Conservation (phyloP, 2,329 filamentous ascomycete genomes). For the Myriangium duriaei region DNA sequence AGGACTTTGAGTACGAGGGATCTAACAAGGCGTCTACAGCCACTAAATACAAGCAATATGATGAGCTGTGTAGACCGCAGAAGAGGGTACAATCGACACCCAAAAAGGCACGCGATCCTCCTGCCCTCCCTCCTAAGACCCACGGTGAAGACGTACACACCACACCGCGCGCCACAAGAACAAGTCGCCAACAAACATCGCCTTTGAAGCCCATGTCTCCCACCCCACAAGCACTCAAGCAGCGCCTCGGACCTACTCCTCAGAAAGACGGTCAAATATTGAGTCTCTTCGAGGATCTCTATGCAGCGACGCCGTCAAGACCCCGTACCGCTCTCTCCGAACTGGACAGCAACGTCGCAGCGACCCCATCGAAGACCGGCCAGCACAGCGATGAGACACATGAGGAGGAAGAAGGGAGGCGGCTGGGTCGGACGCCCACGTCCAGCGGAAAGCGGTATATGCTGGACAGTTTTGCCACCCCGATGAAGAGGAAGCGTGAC, state of each 20-base stretch:
- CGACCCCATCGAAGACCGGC: constrained; percentile 29
- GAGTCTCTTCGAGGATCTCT: constrained; percentile 62
- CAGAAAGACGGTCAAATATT: constrained; percentile 67
- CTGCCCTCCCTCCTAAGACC: neutral
- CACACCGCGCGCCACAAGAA: constrained; percentile 17
- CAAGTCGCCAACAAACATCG: no score
- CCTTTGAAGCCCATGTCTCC: constrained; percentile 9
- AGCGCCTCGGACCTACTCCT: constrained; percentile 57
- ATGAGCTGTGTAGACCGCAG: constrained; percentile 39
- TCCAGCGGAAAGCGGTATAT: constrained; percentile 48
- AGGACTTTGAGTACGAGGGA: constrained; percentile 8
- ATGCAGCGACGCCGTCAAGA: constrained; percentile 35
- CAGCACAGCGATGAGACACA: constrained; percentile 10
- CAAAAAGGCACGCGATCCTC: constrained; percentile 2
- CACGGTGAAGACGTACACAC: constrained; percentile 1
- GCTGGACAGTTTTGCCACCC: constrained; percentile 53
- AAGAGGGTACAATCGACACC: neutral
- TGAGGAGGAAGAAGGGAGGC: constrained; percentile 6
- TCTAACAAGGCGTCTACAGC: constrained; percentile 32
- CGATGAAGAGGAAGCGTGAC: constrained; percentile 38
- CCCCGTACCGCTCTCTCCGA: constrained; percentile 19
- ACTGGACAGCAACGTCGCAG: constrained; percentile 22
- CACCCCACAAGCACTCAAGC: constrained; percentile 21
- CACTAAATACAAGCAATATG: constrained; percentile 66
- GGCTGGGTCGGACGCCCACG: constrained; percentile 32